Percentiles rank a stretch among this genome's conserved stretches.
Evolutionary conservation across 495 filamentous ascomycete species (phyloP).

Genomic region (Hypomontagnella submonticulosa): DNA sequence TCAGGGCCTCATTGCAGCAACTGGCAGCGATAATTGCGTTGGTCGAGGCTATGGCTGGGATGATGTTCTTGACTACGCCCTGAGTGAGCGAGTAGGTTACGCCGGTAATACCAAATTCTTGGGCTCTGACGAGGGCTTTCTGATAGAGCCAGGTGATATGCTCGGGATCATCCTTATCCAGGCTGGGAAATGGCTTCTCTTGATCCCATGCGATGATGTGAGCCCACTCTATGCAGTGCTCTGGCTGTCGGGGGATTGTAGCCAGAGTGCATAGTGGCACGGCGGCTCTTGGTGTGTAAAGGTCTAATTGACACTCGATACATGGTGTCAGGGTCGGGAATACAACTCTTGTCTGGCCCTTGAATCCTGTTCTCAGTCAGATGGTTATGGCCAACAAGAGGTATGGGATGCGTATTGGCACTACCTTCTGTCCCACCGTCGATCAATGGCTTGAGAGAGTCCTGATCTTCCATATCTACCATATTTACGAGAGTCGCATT

Average conservation of each 20-base stretch:
- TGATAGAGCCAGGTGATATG: slow-evolving; percentile 98
- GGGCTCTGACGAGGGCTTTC: slow-evolving; percentile 79
- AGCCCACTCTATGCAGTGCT: slow-evolving; percentile 99
- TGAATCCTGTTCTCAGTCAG: slow-evolving; percentile 74
- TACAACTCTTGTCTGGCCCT: slow-evolving; percentile 94
- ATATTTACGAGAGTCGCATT: slow-evolving; percentile 92
- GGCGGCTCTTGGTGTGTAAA: slow-evolving; percentile 93
- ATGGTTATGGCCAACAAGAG: neutral
- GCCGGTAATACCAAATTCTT: slow-evolving; percentile 90
- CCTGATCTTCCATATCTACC: slow-evolving; percentile 76
- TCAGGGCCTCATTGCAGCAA: slow-evolving; percentile 96
- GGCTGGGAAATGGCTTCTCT: slow-evolving; percentile 68
- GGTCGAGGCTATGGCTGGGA: slow-evolving; percentile 96
- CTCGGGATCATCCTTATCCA: slow-evolving; percentile 96
- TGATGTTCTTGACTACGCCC: slow-evolving; percentile 99
- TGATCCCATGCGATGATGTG: slow-evolving; percentile 80
- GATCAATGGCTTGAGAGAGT: slow-evolving; percentile 89
- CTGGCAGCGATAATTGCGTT: slow-evolving; percentile 96
- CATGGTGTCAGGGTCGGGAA: slow-evolving; percentile 91
- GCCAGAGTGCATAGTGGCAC: slow-evolving; percentile 97
- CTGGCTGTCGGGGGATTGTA: slow-evolving; percentile 94
- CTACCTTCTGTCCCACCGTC: slow-evolving; percentile 96
- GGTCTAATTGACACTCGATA: slow-evolving; percentile 98
- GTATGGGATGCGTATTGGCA: slow-evolving; percentile 33
- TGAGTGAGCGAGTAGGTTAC: slow-evolving; percentile 98